Evolutionary conservation across 768 basidiomycete genomes (phyloP), one percentile per base, ranked within the genome.

Genomic region (Tulasnella sp.): DNA sequence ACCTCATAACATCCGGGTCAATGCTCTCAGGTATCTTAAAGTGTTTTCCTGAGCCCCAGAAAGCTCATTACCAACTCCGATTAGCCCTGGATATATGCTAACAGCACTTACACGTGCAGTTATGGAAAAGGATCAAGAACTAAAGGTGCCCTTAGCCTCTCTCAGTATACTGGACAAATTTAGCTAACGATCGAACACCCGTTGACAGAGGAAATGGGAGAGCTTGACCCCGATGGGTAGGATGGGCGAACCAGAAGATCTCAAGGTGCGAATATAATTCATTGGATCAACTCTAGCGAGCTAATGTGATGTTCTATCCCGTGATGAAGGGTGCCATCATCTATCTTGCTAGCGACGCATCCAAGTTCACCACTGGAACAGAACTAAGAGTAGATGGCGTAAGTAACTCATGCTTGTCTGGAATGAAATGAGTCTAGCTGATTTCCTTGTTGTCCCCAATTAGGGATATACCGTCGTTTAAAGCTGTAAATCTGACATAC

Each of bases 181-280:
- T n/a, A n/a, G n/a, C n/a, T n/a, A n/a, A n/a, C n/a, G n/a, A n/a
- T n/a, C n/a, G n/a, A n/a, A n/a, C n/a, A n/a, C n/a, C n/a, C n/a
- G 25, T 28, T n/a, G 45, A 25, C 59, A 87, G 83, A 77, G 76
- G 68, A 82, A 79, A 37, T 91, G 88, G 89, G 84, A 86, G 63
- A 72, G 69, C 48, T 61, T 87, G 59, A 91, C 88, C 1, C 89
- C 88, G 0, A 83, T 88, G 82, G 85, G 84, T 52, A 76, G 82
- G 65, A 78, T 96, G 75, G 92, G 88, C 44, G 81, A 92, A 55
- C 91, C 92, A 8, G 86, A 92, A 57, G 93, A 98, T 61, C 70
- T 93, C 55, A 78, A 88, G 57, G 87, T 52, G n/a, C n/a, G n/a
- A n/a, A 45, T 24, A 20, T 52, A 15, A 4, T 3, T 45, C 24